Evolutionary conservation across 345 rosid genomes (phyloP), one percentile per base, ranked within the genome.

Genomic region (Clarkia xantiana): DNA sequence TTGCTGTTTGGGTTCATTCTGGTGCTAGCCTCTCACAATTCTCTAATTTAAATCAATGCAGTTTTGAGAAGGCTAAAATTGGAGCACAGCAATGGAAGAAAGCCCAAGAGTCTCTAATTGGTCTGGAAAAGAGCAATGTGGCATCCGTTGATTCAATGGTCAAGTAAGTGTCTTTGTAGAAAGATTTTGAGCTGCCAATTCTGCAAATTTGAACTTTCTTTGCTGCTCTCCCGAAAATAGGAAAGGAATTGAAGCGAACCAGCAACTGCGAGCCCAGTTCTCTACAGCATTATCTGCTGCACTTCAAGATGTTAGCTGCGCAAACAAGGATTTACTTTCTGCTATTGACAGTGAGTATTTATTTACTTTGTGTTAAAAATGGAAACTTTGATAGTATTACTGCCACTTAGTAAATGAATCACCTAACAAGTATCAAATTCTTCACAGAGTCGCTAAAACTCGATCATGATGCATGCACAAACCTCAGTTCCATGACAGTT

Each of bases 131-230:
- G 60, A 63, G 74, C 65, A 87, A 82, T 38, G 94, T 93, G 45
- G 80, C 75, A 67, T 82, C 99, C 38, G 87, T 87, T 47, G 78
- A 80, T 63, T 82, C 95, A 25, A 80, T 93, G 57, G 80, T 82
- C 53, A 78, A 94, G 99, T 91, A 70, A 55, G 69, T 44, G 48
- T 15, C 53, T 47, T 55, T 46, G 18, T 36, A 29, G 16, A 44
- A 23, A 10, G 40, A 48, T 13, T 14, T 36, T 22, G 2, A 29
- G 36, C 6, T 29, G n/a, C 47, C 41, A 29, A 38, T 14, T 51
- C 40, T 45, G 51, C 11, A 44, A 22, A 48, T 18, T 16, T 44
- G 40, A 10, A 19, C 48, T 9, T 18, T 15, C 14, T 10, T 15
- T 46, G 9, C 10, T 7, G 44, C 5, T 20, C 42, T 59, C 46